Evolutionary conservation across 73 alveolate genomes (phyloP).

Genomic region (Paramecium octaurelia): DNA sequence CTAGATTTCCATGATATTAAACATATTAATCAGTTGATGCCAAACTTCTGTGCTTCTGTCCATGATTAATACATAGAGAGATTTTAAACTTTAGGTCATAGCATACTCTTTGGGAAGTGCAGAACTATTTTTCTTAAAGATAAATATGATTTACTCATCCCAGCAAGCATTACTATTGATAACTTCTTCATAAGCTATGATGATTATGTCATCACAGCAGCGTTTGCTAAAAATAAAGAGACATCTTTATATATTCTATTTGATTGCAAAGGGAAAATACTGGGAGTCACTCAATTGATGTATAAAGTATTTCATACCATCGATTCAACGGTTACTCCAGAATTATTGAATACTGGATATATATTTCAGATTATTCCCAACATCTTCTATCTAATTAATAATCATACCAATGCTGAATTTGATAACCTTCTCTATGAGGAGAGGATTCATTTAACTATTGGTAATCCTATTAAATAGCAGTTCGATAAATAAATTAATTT

Average conservation of each 20-base stretch:
- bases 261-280: not conserved
- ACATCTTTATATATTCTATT: not conserved
- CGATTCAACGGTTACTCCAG: not conserved
- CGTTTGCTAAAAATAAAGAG: constrained; percentile 15
- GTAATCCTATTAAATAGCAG: not conserved
- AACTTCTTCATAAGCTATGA: not conserved
- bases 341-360: not conserved
- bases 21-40: constrained; percentile 14
- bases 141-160: not conserved
- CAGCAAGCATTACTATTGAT: constrained; percentile 27
- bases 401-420: not conserved
- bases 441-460: not conserved
- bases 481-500: not conserved
- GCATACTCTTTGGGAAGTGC: not conserved
- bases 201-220: constrained; percentile 11
- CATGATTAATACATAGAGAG: constrained; percentile 2
- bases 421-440: not conserved
- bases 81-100: not conserved
- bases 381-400: not conserved
- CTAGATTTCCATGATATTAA: not conserved
- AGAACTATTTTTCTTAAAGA: not conserved
- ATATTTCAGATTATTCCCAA: not conserved
- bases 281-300: constrained; percentile 16
- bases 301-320: not conserved
- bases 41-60: not conserved